Conservation (phyloP, 1,284 basidiomycete genomes). For the Cronartium ribicola region DNA sequence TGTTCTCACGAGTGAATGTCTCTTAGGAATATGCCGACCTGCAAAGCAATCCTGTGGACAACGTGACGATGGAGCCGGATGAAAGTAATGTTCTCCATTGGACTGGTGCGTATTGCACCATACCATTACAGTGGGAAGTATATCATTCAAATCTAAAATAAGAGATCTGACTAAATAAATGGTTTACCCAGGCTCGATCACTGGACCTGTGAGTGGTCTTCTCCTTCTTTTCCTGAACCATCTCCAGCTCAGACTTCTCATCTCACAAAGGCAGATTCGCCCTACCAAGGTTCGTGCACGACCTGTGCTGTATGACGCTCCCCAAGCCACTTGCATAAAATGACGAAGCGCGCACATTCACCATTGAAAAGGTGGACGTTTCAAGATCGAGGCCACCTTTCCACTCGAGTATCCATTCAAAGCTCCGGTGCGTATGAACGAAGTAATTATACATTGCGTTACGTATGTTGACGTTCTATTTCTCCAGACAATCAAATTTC, state of each 20-base stretch:
- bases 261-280: background rate
- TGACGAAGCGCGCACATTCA: no score
- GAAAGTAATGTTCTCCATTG: conserved; percentile 38
- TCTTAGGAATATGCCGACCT: conserved; percentile 40
- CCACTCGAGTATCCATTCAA: conserved; percentile 52
- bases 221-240: background rate
- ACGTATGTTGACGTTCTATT: no score
- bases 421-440: conserved; percentile 47
- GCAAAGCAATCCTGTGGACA: conserved; percentile 25
- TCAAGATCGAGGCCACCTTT: conserved; percentile 49
- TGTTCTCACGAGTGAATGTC: background rate
- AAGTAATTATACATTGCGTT: no score
- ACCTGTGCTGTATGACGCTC: background rate
- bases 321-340: background rate
- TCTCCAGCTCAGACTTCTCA: background rate
- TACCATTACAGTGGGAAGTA: background rate
- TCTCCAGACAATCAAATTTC: conserved; percentile 31
- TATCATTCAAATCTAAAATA: background rate
- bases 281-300: background rate
- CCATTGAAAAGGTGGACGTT: conserved; percentile 18
- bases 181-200: conserved; percentile 23
- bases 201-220: conserved; percentile 23
- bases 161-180: background rate
- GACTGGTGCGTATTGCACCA: conserved; percentile 13
- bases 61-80: conserved; percentile 34